phyloP scores from a whole-genome alignment of 2,329 filamentous ascomycete species.

The Calonectria pauciramosa region DNA sequence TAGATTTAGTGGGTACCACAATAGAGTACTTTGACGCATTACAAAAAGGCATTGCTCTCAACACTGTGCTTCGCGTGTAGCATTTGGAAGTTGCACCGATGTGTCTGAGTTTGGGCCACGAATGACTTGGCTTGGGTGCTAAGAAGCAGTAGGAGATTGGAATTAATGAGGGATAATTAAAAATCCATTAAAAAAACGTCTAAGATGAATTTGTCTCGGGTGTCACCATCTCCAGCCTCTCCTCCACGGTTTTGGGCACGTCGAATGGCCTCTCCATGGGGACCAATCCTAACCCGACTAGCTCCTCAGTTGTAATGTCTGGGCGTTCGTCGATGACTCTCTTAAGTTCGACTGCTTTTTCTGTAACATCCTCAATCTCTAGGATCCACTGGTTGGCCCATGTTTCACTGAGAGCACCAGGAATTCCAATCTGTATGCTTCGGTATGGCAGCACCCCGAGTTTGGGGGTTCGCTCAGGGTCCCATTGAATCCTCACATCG shows the following conservation, averaged over 20 bases:
- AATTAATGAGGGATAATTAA: neutral
- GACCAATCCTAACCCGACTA: slow-evolving; percentile 56
- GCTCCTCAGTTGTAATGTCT: slow-evolving; percentile 49
- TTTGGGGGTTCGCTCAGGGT: slow-evolving; percentile 67
- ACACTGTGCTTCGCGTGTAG: neutral
- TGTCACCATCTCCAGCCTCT: slow-evolving; percentile 49
- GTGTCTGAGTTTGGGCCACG: neutral
- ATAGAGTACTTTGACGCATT: neutral
- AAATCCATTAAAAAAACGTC: neutral
- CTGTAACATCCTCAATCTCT: slow-evolving; percentile 71
- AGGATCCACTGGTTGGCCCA: slow-evolving; percentile 68
- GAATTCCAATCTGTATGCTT: slow-evolving; percentile 74
- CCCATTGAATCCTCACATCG: slow-evolving; percentile 73
- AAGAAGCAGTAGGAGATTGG: neutral
- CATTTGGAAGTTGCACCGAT: neutral
- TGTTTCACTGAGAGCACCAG: slow-evolving; percentile 56
- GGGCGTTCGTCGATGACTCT: slow-evolving; percentile 57
- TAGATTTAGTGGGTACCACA: neutral
- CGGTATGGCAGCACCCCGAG: slow-evolving; percentile 62
- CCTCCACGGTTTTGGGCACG: slow-evolving; percentile 54
- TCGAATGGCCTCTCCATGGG: slow-evolving; percentile 60
- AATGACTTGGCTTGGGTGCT: neutral
- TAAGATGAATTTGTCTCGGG: neutral
- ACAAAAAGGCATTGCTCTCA: neutral
- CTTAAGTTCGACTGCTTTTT: slow-evolving; percentile 63